Evolutionary conservation across 139 green algal genomes (phyloP), one percentile per base, ranked within the genome.

Genomic region (Pycnococcus provasolii): DNA sequence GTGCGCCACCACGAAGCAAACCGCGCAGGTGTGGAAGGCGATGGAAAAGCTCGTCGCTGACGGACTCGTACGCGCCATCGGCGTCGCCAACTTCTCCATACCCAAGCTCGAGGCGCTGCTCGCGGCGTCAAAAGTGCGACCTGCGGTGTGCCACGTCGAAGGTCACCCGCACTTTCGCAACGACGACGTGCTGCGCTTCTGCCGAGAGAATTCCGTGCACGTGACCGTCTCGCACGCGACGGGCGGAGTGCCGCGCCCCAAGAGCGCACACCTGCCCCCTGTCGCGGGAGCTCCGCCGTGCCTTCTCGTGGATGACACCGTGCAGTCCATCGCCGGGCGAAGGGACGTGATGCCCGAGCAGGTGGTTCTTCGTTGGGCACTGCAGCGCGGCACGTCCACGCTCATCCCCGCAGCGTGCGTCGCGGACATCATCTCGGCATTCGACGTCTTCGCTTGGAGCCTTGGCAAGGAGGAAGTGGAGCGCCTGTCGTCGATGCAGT

Each of bases 351-450:
- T 26, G 26, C 26, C n/a, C 47, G 72, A 72, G 42, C 80, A 94
- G 84, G 83, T 94, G 42, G 70, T 88, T 50, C 65, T 94, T 42
- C 80, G 79, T 66, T 95, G 87, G 86, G 91, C 89, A 70, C 77
- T 88, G 67, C 88, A 95, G 82, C 80, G 88, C 9, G 88, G 87
- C 26, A 26, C 26, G 26, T 26, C 26, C 26, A 26, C 26, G 26
- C 26, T 26, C 26, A 26, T 26, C 26, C 26, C 26, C 26, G 26
- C 26, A 26, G 26, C 26, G 26, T 26, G 26, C 26, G 26, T 26
- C 26, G 26, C 26, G 26, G 26, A 26, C 26, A 26, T 26, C 26
- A 26, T 26, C 26, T 26, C 26, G 26, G 26, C 26, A 26, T 26
- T 26, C 26, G 26, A 26, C 26, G 26, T 26, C 26, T 26, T 26